Evolutionary conservation across 495 filamentous ascomycete species (phyloP).

Genomic region (Aspergillus kassunensis): DNA sequence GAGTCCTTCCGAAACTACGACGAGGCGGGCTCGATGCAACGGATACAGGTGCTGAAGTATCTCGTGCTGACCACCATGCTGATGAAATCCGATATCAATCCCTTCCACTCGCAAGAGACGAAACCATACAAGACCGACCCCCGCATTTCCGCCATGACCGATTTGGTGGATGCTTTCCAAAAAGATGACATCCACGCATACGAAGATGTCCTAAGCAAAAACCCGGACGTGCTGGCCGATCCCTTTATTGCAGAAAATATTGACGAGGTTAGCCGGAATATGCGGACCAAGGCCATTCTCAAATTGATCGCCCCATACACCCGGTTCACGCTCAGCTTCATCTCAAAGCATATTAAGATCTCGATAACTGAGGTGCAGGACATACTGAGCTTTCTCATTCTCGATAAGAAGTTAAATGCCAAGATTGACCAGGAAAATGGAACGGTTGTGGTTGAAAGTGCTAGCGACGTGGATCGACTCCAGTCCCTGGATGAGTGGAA

Average conservation of each 20-base stretch:
- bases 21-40: slow-evolving; percentile 90
- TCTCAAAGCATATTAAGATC: slow-evolving; percentile 82
- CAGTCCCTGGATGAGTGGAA: slow-evolving; percentile 71
- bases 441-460: slow-evolving; percentile 73
- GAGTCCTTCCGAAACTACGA: slow-evolving; percentile 99
- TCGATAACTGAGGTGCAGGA: slow-evolving; percentile 82
- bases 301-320: slow-evolving; percentile 95
- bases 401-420: slow-evolving; percentile 79
- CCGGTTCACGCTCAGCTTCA: slow-evolving; percentile 79
- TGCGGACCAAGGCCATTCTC: slow-evolving; percentile 91
- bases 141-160: slow-evolving; percentile 93
- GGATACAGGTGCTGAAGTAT: slow-evolving; percentile 97
- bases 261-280: slow-evolving; percentile 96
- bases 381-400: slow-evolving; percentile 87
- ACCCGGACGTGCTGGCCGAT: slow-evolving; percentile 85
- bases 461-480: slow-evolving; percentile 69
- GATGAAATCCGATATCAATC: slow-evolving; percentile 99
- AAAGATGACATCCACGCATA: slow-evolving; percentile 91
- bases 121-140: slow-evolving; percentile 97
- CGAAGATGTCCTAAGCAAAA: slow-evolving; percentile 79
- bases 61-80: slow-evolving; percentile 95
- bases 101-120: slow-evolving; percentile 98
- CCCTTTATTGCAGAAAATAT: slow-evolving; percentile 99
- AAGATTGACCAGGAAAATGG: slow-evolving; percentile 86
- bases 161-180: slow-evolving; percentile 94